Evolutionary conservation across 2,329 filamentous ascomycete genomes (phyloP).

Genomic region (Hymenoscyphus repandus): DNA sequence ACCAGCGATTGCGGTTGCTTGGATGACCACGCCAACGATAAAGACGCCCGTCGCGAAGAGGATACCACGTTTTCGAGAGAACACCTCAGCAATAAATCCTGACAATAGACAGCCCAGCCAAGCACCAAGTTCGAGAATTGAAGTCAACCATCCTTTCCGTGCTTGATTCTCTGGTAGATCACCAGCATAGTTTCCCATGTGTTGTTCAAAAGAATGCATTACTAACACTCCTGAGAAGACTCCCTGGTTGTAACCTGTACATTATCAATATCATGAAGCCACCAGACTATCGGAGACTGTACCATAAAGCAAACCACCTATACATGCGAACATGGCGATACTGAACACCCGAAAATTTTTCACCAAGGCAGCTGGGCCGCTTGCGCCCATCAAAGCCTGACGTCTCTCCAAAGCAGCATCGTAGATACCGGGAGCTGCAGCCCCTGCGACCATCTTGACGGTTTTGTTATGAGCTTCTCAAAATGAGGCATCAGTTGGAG

Average conservation of each 20-base stretch:
- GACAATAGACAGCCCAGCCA: slow-evolving; percentile 70
- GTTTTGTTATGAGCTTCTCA: not conserved
- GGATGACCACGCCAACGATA: slow-evolving; percentile 64
- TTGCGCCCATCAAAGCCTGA: slow-evolving; percentile 48
- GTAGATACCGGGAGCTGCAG: slow-evolving; percentile 35
- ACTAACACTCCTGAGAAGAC: slow-evolving; percentile 67
- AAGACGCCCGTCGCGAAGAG: slow-evolving; percentile 62
- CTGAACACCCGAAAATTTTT: slow-evolving; percentile 57
- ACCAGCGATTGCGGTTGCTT: slow-evolving; percentile 53
- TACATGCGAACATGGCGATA: slow-evolving; percentile 57
- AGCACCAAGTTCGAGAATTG: slow-evolving; percentile 71
- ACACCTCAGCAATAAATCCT: slow-evolving; percentile 64
- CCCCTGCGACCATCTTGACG: slow-evolving; percentile 24
- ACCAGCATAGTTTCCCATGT: slow-evolving; percentile 51
- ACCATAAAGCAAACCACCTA: slow-evolving; percentile 51
- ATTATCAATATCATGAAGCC: slow-evolving; percentile 47
- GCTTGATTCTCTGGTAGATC: slow-evolving; percentile 42
- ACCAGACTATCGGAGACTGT: not conserved
- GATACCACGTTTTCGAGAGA: slow-evolving; percentile 65
- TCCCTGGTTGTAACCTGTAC: slow-evolving; percentile 63
- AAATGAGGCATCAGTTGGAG: not conserved
- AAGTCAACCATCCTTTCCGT: slow-evolving; percentile 55
- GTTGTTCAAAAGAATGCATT: slow-evolving; percentile 47
- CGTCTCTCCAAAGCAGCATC: slow-evolving; percentile 49
- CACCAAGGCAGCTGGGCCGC: slow-evolving; percentile 46